phyloP scores from a whole-genome alignment of 2,329 filamentous ascomycete species.

The Colletotrichum ledebouriae region DNA sequence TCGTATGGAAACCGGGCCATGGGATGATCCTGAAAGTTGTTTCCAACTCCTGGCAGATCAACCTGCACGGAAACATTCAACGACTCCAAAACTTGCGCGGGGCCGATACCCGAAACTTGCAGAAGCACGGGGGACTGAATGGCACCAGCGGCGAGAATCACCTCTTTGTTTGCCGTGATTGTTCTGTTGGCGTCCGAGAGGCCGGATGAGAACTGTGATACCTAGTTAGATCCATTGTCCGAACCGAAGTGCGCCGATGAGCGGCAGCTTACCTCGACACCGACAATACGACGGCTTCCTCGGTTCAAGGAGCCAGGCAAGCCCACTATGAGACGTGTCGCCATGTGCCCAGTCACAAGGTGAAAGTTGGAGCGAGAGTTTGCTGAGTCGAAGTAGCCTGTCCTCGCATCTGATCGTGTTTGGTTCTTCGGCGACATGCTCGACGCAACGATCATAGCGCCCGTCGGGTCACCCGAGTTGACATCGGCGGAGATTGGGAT shows the following conservation, averaged over 20 bases:
- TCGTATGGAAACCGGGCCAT: slow-evolving; percentile 45
- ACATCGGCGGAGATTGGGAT: slow-evolving; percentile 52
- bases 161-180: slow-evolving; percentile 50
- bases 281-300: slow-evolving; percentile 45
- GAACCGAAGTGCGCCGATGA: background rate
- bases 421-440: slow-evolving; percentile 55
- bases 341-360: slow-evolving; percentile 55
- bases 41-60: slow-evolving; percentile 51
- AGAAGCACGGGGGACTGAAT: slow-evolving; percentile 60
- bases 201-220: slow-evolving; percentile 18
- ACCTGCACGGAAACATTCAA: slow-evolving; percentile 48
- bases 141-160: slow-evolving; percentile 58
- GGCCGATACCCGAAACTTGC: slow-evolving; percentile 56
- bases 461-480: slow-evolving; percentile 54
- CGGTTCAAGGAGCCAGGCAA: slow-evolving; percentile 32
- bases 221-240: background rate
- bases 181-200: slow-evolving; percentile 24
- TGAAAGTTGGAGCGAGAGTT: slow-evolving; percentile 55
- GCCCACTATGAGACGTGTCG: slow-evolving; percentile 52
- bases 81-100: slow-evolving; percentile 46
- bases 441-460: slow-evolving; percentile 54
- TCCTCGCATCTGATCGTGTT: slow-evolving; percentile 56
- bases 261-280: slow-evolving; percentile 53
- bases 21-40: slow-evolving; percentile 51
- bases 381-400: slow-evolving; percentile 56